phyloP scores from a whole-genome alignment of 192 early-diverging fungal species.

The Podila epicladia region DNA sequence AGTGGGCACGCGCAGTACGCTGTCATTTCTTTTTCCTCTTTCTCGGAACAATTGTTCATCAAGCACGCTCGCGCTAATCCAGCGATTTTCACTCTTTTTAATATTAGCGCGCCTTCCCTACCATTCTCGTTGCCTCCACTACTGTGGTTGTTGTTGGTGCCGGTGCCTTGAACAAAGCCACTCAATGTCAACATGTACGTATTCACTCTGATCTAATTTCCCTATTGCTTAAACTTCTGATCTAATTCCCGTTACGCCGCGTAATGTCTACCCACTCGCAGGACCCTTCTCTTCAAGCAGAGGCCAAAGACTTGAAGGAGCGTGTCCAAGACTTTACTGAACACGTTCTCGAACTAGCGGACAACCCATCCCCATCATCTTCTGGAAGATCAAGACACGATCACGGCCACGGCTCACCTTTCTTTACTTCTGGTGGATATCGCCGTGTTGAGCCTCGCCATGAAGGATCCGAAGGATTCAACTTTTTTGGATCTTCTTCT shows the following conservation, averaged over 20 bases:
- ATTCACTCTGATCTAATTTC: neutral
- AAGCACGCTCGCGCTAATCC: no score
- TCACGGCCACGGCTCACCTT: conserved; percentile 14
- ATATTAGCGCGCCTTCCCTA: neutral
- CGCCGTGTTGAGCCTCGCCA: neutral
- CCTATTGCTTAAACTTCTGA: neutral
- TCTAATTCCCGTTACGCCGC: neutral
- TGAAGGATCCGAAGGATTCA: conserved; percentile 13
- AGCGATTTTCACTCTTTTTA: neutral
- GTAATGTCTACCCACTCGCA: neutral
- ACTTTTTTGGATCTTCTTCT: neutral
- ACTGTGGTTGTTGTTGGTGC: conserved; percentile 7
- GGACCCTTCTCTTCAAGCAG: conserved; percentile 22
- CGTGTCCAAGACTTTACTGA: conserved; percentile 44
- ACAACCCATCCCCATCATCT: conserved; percentile 16
- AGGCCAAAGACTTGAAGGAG: conserved; percentile 32
- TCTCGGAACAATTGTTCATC: neutral
- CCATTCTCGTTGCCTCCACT: conserved; percentile 17
- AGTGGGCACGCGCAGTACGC: neutral
- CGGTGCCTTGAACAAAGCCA: neutral
- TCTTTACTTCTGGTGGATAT: conserved; percentile 4
- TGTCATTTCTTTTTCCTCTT: neutral
- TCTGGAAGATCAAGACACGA: conserved; percentile 3
- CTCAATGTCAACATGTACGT: conserved; percentile 35
- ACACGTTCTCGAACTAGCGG: conserved; percentile 31